phyloP scores from a whole-genome alignment of 2,329 filamentous ascomycete genomes.

The Mycosphaerella sp. region DNA sequence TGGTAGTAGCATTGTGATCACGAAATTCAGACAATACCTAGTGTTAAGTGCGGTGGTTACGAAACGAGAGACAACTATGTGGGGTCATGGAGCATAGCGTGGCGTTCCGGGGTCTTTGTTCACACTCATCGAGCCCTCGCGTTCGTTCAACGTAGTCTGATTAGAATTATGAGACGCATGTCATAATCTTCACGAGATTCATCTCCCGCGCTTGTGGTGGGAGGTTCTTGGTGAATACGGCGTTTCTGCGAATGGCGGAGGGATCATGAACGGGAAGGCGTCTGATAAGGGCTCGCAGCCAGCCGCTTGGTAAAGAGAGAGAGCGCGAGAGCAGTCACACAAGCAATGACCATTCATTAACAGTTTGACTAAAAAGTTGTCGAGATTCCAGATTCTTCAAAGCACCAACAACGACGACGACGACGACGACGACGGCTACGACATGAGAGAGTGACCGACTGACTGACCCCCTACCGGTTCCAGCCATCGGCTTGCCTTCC shows the following conservation, averaged over 20 bases:
- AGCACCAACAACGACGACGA: too few relatives aligned
- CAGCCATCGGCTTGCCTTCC: too few relatives aligned
- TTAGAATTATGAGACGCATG: slow-evolving; percentile 4
- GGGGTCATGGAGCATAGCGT: slow-evolving; percentile 4
- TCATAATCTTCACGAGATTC: not conserved
- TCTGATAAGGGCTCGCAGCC: not conserved
- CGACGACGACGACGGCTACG: too few relatives aligned
- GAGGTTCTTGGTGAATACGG: not conserved
- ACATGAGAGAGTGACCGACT: too few relatives aligned
- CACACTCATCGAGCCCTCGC: not conserved
- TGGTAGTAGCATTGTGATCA: slow-evolving; percentile 1
- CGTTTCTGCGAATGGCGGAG: not conserved
- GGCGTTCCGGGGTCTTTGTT: slow-evolving; percentile 5
- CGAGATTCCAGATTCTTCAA: too few relatives aligned
- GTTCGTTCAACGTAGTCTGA: not conserved
- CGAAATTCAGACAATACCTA: not conserved
- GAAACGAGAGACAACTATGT: too few relatives aligned
- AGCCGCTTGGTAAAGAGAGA: too few relatives aligned
- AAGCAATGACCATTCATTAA: too few relatives aligned
- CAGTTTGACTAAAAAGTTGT: too few relatives aligned
- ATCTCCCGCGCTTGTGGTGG: not conserved
- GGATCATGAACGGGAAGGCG: not conserved
- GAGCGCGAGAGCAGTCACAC: too few relatives aligned
- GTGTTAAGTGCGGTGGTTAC: not conserved
- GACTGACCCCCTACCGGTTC: too few relatives aligned